Conservation (phyloP, 345 rosid species). For the Populus deltoides region DNA sequence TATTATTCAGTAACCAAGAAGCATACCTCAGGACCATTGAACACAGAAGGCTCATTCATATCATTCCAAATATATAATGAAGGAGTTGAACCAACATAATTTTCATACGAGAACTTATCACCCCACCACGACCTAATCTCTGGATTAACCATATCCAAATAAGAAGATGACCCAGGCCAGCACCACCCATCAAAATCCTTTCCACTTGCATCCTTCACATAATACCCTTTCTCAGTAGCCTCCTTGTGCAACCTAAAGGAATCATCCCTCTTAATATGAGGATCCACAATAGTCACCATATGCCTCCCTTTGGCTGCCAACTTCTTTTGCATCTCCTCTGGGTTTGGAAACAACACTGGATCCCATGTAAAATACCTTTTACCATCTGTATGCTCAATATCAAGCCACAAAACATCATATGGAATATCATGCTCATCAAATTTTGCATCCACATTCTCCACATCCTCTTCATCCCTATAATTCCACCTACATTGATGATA, state of each 20-base stretch:
- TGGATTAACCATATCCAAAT: slow-evolving; percentile 74
- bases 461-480: slow-evolving; percentile 98
- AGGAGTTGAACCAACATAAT: slow-evolving; percentile 85
- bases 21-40: slow-evolving; percentile 97
- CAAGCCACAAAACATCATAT: slow-evolving; percentile 97
- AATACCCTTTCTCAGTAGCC: slow-evolving; percentile 76
- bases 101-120: slow-evolving; percentile 65
- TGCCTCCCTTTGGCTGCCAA: slow-evolving; percentile 87
- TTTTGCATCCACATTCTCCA: slow-evolving; percentile 82
- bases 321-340: slow-evolving; percentile 88
- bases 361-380: slow-evolving; percentile 98
- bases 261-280: slow-evolving; percentile 93
- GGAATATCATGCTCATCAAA: slow-evolving; percentile 97
- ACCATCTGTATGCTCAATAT: slow-evolving; percentile 94
- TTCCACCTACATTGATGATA: slow-evolving; percentile 99
- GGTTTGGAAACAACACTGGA: slow-evolving; percentile 67
- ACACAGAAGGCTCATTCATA: slow-evolving; percentile 99
- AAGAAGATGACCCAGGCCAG: slow-evolving; percentile 99
- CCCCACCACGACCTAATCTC: slow-evolving; percentile 95
- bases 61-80: slow-evolving; percentile 96
- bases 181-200: slow-evolving; percentile 99
- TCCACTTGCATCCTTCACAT: slow-evolving; percentile 80
- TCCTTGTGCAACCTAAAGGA: slow-evolving; percentile 74
- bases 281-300: slow-evolving; percentile 98
- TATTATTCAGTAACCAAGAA: not conserved